phyloP scores from a whole-genome alignment of 306 rosid species.

The Castanopsis chinensis region DNA sequence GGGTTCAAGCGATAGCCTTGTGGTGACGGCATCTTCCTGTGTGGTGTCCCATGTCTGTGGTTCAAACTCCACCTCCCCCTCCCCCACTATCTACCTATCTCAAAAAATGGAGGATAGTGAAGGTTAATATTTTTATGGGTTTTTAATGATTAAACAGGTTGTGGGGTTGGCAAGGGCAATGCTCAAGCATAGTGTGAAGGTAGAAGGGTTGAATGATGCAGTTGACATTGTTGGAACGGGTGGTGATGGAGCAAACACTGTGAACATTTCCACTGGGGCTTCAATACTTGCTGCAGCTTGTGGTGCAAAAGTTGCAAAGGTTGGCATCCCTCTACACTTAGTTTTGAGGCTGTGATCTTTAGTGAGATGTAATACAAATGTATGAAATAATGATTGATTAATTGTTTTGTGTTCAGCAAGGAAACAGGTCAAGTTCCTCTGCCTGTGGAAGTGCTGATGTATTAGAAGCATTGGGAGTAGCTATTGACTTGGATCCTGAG shows the following conservation, averaged over 20 bases:
- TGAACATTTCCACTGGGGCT: constrained; percentile 90
- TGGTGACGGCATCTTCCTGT: no score
- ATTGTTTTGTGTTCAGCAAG: constrained; percentile 61
- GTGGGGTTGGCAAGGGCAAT: constrained; percentile 91
- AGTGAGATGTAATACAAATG: neutral
- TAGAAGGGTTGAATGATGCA: constrained; percentile 73
- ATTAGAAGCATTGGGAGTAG: constrained; percentile 73
- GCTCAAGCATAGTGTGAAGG: constrained; percentile 67
- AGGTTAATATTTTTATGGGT: constrained; percentile 3
- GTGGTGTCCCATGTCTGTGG: no score
- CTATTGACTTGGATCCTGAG: constrained; percentile 79
- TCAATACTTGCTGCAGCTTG: constrained; percentile 95
- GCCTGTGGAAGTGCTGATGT: constrained; percentile 99
- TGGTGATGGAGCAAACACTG: constrained; percentile 93
- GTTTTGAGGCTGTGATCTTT: neutral
- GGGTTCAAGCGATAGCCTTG: no score
- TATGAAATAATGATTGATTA: neutral
- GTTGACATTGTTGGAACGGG: constrained; percentile 98
- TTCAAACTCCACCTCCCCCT: no score
- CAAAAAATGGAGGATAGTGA: neutral
- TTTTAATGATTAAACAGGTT: constrained; percentile 42
- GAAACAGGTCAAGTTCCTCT: constrained; percentile 89
- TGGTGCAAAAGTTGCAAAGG: constrained; percentile 95
- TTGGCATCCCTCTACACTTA: constrained; percentile 11
- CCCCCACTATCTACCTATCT: no score